Evolutionary conservation across 495 filamentous ascomycete genomes (phyloP).

Genomic region (Chaetomidium leptoderma): DNA sequence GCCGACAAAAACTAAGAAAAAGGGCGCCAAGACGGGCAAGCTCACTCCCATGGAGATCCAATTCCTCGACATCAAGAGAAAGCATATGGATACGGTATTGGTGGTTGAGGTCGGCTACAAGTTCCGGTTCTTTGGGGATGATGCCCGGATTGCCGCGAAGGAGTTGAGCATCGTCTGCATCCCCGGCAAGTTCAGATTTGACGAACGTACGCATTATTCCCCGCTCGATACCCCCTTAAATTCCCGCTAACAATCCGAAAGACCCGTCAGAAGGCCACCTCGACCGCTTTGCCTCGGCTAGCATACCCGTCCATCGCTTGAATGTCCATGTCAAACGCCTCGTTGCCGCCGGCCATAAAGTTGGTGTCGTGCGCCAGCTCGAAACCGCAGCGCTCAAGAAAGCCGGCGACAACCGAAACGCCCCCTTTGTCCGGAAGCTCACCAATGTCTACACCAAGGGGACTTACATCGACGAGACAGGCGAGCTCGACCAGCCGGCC

Average conservation of each 20-base stretch:
- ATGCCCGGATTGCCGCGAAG: conserved; percentile 84
- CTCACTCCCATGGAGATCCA: conserved; percentile 94
- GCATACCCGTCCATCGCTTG: conserved; percentile 86
- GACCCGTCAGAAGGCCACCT: conserved; percentile 90
- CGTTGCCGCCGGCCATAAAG: conserved; percentile 88
- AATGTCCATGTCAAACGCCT: conserved; percentile 94
- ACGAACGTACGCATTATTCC: conserved; percentile 63
- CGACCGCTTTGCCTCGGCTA: conserved; percentile 90
- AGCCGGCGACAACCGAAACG: conserved; percentile 89
- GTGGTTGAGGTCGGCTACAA: conserved; percentile 97
- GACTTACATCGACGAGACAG: conserved; percentile 93
- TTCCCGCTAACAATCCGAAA: conserved; percentile 22
- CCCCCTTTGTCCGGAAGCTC: conserved; percentile 86
- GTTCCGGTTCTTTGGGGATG: conserved; percentile 96
- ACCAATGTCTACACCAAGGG: conserved; percentile 98
- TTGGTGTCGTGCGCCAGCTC: conserved; percentile 92
- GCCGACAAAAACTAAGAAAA: conserved; percentile 52
- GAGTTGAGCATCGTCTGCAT: conserved; percentile 95
- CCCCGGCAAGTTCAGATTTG: conserved; percentile 88
- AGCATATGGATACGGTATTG: conserved; percentile 82
- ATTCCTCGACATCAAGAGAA: conserved; percentile 86
- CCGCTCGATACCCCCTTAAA: neutral
- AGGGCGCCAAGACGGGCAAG: conserved; percentile 71
- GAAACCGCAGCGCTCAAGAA: conserved; percentile 98
- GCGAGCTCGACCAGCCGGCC: conserved; percentile 60